phyloP scores from a whole-genome alignment of 2,329 filamentous ascomycete genomes.

The Hymenoscyphus salicellus region DNA sequence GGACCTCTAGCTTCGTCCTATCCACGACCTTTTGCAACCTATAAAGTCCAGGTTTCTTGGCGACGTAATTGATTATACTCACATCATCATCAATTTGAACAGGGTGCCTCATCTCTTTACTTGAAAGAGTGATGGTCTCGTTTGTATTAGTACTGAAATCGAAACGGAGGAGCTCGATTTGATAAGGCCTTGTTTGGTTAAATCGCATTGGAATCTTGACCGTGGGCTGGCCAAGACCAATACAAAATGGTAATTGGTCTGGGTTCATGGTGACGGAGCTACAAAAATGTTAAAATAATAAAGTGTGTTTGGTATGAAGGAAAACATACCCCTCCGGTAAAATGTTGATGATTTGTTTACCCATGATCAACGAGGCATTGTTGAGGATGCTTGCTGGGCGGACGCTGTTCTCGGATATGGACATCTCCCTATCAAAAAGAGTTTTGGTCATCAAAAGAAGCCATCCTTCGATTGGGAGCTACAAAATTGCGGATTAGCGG shows the following conservation, averaged over 20 bases:
- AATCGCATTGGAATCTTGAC: slow-evolving; percentile 79
- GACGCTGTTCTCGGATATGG: slow-evolving; percentile 89
- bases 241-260: slow-evolving; percentile 73
- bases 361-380: slow-evolving; percentile 89
- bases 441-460: slow-evolving; percentile 71
- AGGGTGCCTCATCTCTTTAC: slow-evolving; percentile 67
- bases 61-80: slow-evolving; percentile 63
- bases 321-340: slow-evolving; percentile 75
- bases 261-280: slow-evolving; percentile 86
- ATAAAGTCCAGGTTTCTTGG: slow-evolving; percentile 88
- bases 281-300: slow-evolving; percentile 17
- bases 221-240: slow-evolving; percentile 60
- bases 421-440: slow-evolving; percentile 87
- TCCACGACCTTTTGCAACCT: slow-evolving; percentile 81
- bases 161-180: slow-evolving; percentile 83
- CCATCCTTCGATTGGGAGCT: slow-evolving; percentile 73
- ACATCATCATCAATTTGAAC: slow-evolving; percentile 59
- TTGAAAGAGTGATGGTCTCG: slow-evolving; percentile 73
- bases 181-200: slow-evolving; percentile 86
- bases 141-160: slow-evolving; percentile 79
- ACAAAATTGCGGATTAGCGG: slow-evolving; percentile 13
- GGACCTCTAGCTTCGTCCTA: slow-evolving; percentile 90
- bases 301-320: neutral
- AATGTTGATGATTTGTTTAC: slow-evolving; percentile 96
- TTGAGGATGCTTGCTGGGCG: slow-evolving; percentile 84